Base-by-base conservation (phyloP, 2,329 filamentous ascomycete species). In the Drechmeria coniospora region DNA sequence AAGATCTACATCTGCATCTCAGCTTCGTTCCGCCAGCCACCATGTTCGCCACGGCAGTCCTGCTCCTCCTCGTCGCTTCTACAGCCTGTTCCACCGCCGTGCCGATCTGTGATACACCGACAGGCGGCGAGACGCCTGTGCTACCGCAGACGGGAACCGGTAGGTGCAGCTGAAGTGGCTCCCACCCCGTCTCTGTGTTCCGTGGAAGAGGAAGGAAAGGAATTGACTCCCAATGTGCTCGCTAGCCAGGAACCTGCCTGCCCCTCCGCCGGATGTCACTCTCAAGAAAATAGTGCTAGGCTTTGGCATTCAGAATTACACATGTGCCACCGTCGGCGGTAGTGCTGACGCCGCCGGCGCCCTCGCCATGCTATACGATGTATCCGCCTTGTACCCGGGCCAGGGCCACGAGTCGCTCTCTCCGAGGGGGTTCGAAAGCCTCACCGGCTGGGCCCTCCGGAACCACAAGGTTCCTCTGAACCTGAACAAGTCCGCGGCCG, bases 281-380 rank as follows among this genome's bases (percentile, higher is more conserved):
- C 52, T 73, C 21, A 61, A 66, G 45, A 53, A 63, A 53, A 65
- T 79, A 35, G 62, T 60, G 31, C 51, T 79, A 23, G 74, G 73
- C 38, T 64, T 74, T 39, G 74, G 74, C 32, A 65, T 74, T 41
- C 74, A 79, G 43, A 79, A 79, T 62, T 79, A 79, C 57, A 74
- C 68, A 21, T 79, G 74, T 50, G 36, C 38, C n/a, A 33, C 42
- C 3, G 45, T 47, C 2, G 47, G 45, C 11, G 46, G 51, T 8
- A 37, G 41, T 0, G 53, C 59, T 17, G 40, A 41, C 5, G 48
- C 59, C n/a, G 46, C 52, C 13, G 70, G 71, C 25, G 71, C 71
- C 25, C 54, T 73, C 15, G 71, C 71, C 34, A 61, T 65, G 29
- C 62, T 75, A 33, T 73, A 69, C 60, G 68, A 75, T 40, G 53